Evolutionary conservation across 78 protist species (phyloP), one percentile per base, ranked within the genome.

Genomic region (Monosiga brevicollis): DNA sequence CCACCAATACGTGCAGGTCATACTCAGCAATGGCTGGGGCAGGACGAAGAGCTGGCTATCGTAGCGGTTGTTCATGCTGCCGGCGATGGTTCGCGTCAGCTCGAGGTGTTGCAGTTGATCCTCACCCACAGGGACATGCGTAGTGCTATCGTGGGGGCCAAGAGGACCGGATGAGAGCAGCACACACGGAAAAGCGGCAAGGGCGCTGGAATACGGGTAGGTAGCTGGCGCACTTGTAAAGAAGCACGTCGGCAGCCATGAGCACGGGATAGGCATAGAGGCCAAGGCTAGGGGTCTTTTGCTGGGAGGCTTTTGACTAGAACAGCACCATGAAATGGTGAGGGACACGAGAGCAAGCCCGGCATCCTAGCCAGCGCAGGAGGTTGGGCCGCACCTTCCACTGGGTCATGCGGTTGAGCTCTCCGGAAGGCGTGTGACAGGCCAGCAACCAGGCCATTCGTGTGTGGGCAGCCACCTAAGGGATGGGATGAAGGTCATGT

Each of bases 81-180:
- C 72, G 55, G 91, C 94, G 0, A 90, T 42, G 37, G 87, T 83
- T 36, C 96, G 54, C 1, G 94, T 80, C 39, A 93, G 83, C 71
- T 90, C 92, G 1, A 93, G 81, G 84, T 93, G 96, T 80, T 93
- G 96, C 1, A 76, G 72, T 71, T 93, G 96, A 43, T 93, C 96
- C 15, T 90, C 96, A 15, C 96, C 96, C 29, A 93, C 96, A 25
- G 96, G 96, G 32, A 93, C 91, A 37, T 89, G 93, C 41, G 94
- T 87, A 36, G 92, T 74, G 6, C 91, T 34, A 89, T 62, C 9
- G 11, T 25, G n/a, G 9, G 25, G 40, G 15, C 20, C 43, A 37
- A 6, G 20, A 6, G 62, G 22, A 0, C 62, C 32, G 43, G 25
- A 9, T 24, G 32, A 24, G 37, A 76, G 25, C 34, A 36, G 37